phyloP scores from a whole-genome alignment of 169 alveolate genomes.

The Plasmodium reichenowi region DNA sequence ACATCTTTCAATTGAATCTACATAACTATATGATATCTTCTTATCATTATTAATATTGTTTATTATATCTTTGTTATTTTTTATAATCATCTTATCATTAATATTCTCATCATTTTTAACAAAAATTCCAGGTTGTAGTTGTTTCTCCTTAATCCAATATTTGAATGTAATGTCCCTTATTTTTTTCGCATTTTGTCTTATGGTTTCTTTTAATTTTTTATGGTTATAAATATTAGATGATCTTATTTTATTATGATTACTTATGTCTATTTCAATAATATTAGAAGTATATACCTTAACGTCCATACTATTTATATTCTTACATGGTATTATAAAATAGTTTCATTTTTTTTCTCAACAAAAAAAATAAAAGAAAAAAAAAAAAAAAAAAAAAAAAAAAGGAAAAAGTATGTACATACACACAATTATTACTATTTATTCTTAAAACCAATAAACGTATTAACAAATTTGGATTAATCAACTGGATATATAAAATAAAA shows the following conservation, averaged over 20 bases:
- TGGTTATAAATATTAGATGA: conserved; percentile 8
- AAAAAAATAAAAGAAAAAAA: conserved; percentile 1
- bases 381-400: neutral
- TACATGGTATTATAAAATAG: neutral
- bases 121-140: no score
- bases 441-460: no score
- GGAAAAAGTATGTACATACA: conserved; percentile 5
- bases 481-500: no score
- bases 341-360: neutral
- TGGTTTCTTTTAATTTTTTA: conserved; percentile 12
- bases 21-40: neutral
- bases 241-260: conserved; percentile 6
- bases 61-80: neutral
- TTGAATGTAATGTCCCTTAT: conserved; percentile 25
- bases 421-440: neutral
- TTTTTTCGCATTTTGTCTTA: conserved; percentile 49
- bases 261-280: neutral
- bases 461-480: no score
- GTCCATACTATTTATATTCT: conserved; percentile 5
- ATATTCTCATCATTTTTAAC: no score
- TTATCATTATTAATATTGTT: neutral
- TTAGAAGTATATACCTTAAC: no score
- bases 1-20: neutral
- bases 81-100: neutral
- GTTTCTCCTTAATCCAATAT: neutral